A percentile compares a stretch with the other conserved stretches of the same genome.
phyloP scores from a whole-genome alignment of 129 eudicot genomes.

The Helichrysum umbraculigerum region DNA sequence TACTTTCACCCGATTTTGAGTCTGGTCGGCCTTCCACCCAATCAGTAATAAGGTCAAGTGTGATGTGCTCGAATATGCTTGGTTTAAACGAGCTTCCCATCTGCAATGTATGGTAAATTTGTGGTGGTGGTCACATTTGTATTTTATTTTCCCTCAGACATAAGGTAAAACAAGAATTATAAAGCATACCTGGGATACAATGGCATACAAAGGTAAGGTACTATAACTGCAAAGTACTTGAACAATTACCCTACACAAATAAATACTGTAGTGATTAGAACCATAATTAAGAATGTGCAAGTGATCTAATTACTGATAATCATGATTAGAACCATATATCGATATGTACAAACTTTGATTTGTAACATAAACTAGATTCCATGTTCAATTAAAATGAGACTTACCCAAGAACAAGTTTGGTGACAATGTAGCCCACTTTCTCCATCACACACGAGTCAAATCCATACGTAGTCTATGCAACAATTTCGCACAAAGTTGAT shows the following conservation, averaged over 20 bases:
- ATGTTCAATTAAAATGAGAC: background rate
- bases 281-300: background rate
- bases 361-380: background rate
- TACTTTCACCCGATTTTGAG: slow-evolving; percentile 6
- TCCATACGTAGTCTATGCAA: slow-evolving; percentile 60
- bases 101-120: slow-evolving; percentile 3
- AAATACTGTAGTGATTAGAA: background rate
- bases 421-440: slow-evolving; percentile 54
- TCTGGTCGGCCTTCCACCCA: slow-evolving; percentile 21
- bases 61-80: slow-evolving; percentile 43
- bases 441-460: slow-evolving; percentile 74
- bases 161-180: background rate
- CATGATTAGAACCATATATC: too few species aligned
- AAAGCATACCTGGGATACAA: slow-evolving; percentile 69
- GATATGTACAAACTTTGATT: too few species aligned
- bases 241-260: slow-evolving; percentile 55
- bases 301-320: too few species aligned
- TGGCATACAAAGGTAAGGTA: slow-evolving; percentile 75
- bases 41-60: slow-evolving; percentile 27
- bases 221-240: slow-evolving; percentile 84
- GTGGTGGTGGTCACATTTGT: background rate
- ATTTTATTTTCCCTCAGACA: background rate
- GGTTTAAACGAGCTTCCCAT: slow-evolving; percentile 63
- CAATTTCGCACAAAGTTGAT: background rate
- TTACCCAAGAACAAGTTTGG: slow-evolving; percentile 73